Conservation (phyloP, 441 rosid species). For the Croton laevigatus region DNA sequence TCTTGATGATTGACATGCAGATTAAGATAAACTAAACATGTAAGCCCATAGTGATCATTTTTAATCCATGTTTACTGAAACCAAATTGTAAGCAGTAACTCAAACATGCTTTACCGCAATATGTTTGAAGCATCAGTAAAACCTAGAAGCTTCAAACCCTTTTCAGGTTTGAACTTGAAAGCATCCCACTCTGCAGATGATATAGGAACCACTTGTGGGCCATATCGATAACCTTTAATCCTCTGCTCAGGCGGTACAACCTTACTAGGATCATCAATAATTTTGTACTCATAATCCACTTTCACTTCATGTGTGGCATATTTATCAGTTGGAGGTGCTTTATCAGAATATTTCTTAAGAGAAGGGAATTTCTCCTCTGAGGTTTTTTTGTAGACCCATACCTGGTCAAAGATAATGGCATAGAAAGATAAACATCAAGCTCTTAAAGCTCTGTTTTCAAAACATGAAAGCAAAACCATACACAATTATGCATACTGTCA, state of each 20-base stretch:
- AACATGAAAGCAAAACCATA: not conserved
- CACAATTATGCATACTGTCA: too few species aligned
- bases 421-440: not conserved
- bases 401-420: conserved; percentile 36
- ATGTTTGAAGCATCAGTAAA: conserved; percentile 74
- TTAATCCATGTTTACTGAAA: conserved; percentile 7
- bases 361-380: conserved; percentile 89
- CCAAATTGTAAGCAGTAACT: conserved; percentile 2
- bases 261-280: conserved; percentile 46
- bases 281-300: conserved; percentile 76
- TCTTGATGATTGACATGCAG: conserved; percentile 41
- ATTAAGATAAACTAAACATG: conserved; percentile 21
- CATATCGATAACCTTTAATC: conserved; percentile 89
- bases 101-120: conserved; percentile 45
- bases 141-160: conserved; percentile 86
- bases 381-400: conserved; percentile 94
- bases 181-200: conserved; percentile 71
- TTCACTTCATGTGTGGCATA: conserved; percentile 85
- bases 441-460: not conserved
- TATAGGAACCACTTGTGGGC: conserved; percentile 92
- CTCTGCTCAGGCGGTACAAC: conserved; percentile 83
- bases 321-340: conserved; percentile 76
- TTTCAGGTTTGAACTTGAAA: conserved; percentile 82
- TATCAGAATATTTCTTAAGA: conserved; percentile 79
- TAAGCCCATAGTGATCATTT: not conserved